phyloP scores from a whole-genome alignment of 257 asterid genomes.

The Lycium ferocissimum region DNA sequence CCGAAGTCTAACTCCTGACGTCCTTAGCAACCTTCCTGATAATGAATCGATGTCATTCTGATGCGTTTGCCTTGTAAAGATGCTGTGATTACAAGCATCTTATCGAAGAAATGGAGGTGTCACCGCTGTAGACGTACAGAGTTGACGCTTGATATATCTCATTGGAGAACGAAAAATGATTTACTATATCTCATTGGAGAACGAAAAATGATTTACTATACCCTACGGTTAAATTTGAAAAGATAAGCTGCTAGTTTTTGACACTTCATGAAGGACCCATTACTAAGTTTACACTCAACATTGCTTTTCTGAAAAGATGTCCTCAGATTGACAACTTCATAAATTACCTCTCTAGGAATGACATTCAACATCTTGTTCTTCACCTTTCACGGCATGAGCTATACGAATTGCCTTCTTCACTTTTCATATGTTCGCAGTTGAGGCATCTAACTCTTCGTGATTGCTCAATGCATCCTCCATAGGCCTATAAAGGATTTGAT shows the following conservation, averaged over 20 bases:
- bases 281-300: not conserved
- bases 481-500: not conserved
- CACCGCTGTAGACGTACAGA: not conserved
- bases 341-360: not conserved
- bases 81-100: not conserved
- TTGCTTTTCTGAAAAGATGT: not conserved
- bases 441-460: not conserved
- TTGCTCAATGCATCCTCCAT: not conserved
- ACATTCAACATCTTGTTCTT: slow-evolving; percentile 2
- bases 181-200: not conserved
- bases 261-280: not conserved
- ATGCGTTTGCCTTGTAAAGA: not conserved
- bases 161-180: not conserved
- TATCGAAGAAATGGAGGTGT: not conserved
- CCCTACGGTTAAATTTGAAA: not conserved
- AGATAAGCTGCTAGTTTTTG: not conserved
- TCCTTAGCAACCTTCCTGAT: not conserved
- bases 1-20: not conserved
- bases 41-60: not conserved
- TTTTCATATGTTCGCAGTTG: not conserved
- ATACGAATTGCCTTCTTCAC: not conserved
- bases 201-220: not conserved
- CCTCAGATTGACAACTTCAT: not conserved
- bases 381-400: not conserved
- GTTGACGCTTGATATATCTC: not conserved